Evolutionary conservation across 352 stramenopile species (phyloP).

Genomic region (Phytopythium chamaehyphon): DNA sequence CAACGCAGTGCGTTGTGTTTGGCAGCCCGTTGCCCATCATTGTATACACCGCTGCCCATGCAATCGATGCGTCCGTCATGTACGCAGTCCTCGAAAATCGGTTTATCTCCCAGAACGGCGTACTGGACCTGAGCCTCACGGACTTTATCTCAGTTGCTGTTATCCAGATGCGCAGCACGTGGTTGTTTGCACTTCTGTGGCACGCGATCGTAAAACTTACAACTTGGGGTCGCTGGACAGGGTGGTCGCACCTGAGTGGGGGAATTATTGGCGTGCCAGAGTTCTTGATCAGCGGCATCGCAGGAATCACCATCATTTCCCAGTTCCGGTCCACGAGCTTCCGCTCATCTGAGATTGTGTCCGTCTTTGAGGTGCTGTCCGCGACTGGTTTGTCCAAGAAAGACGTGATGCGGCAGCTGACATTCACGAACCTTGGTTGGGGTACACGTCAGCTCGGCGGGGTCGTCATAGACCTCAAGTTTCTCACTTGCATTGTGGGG

Average conservation of each 20-base stretch:
- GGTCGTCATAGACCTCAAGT: slow-evolving; percentile 28
- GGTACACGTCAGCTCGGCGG: slow-evolving; percentile 19
- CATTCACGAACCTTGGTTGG: slow-evolving; percentile 10
- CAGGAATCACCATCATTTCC: slow-evolving; percentile 24
- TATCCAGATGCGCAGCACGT: slow-evolving; percentile 46
- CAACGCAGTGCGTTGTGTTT: slow-evolving; percentile 48
- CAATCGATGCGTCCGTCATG: slow-evolving; percentile 37
- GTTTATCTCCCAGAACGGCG: slow-evolving; percentile 26
- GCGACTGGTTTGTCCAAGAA: not conserved
- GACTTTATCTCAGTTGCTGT: slow-evolving; percentile 28
- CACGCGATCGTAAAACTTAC: slow-evolving; percentile 18
- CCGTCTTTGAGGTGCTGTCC: slow-evolving; percentile 1
- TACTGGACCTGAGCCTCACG: slow-evolving; percentile 21
- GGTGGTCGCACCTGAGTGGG: slow-evolving; percentile 7
- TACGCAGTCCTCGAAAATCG: slow-evolving; percentile 30
- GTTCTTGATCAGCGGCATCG: slow-evolving; percentile 30
- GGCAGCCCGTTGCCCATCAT: slow-evolving; percentile 36
- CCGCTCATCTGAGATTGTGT: slow-evolving; percentile 14
- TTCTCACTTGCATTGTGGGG: slow-evolving; percentile 17
- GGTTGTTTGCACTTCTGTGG: slow-evolving; percentile 29
- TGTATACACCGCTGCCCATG: slow-evolving; percentile 38
- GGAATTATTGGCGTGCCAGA: slow-evolving; percentile 29
- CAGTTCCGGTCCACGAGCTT: slow-evolving; percentile 30
- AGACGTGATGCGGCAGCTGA: slow-evolving; percentile 3
- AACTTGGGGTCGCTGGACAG: slow-evolving; percentile 12